These are phyloP conservation scores for Apiospora phragmitis DNA, from an alignment of 2,329 filamentous ascomycete species.

Conservation along the genomic window DNA sequence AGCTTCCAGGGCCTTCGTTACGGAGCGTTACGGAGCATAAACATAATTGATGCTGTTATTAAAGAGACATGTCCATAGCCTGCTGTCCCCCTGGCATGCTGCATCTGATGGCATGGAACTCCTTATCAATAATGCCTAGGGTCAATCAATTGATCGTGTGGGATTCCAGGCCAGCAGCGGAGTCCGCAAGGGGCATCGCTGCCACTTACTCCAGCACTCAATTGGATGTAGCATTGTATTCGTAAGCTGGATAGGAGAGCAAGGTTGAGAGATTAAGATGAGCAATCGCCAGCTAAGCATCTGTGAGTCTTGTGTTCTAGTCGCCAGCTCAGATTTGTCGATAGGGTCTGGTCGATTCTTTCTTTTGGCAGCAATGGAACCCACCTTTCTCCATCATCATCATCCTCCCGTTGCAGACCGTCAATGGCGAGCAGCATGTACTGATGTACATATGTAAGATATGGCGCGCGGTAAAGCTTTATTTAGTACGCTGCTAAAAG, in stretches of 20 bases:
- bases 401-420: not conserved
- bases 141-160: not conserved
- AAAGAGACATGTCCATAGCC: not conserved
- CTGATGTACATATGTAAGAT: not conserved
- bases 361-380: not conserved
- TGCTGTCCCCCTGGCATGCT: not conserved
- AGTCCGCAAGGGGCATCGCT: not conserved
- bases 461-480: not conserved
- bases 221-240: not conserved
- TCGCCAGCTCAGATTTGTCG: not conserved
- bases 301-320: not conserved
- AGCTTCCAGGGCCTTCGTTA: too few relatives aligned
- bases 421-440: not conserved
- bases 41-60: too few relatives aligned
- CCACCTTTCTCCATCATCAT: not conserved
- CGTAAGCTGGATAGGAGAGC: not conserved
- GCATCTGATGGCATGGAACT: not conserved
- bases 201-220: not conserved
- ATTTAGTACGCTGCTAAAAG: conserved; percentile 4
- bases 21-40: too few relatives aligned
- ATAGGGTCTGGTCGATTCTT: not conserved
- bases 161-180: not conserved
- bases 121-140: not conserved
- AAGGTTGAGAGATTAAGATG: not conserved
- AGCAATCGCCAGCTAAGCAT: not conserved